Evolutionary conservation across 345 rosid species (phyloP).

Genomic region (Arabidopsis arenosa): DNA sequence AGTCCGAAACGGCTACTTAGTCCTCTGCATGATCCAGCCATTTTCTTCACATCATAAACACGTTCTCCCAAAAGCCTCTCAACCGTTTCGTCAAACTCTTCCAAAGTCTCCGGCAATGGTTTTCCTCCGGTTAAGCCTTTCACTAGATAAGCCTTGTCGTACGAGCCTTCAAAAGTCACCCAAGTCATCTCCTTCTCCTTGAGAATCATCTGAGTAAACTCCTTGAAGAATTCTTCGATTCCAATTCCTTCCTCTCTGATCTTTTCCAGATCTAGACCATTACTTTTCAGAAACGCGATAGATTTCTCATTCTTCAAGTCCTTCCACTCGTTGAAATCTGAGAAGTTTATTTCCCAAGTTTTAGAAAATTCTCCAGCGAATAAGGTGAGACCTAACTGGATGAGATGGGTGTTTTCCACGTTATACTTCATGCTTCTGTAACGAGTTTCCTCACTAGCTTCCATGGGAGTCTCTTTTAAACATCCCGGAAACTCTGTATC

Average conservation of each 20-base stretch:
- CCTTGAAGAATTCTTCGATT: neutral
- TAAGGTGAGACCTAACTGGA: slow-evolving; percentile 18
- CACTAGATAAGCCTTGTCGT: slow-evolving; percentile 21
- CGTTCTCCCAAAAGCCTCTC: neutral
- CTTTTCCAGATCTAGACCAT: slow-evolving; percentile 10
- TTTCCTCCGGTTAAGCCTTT: slow-evolving; percentile 10
- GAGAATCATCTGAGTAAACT: neutral
- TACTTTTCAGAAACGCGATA: slow-evolving; percentile 8
- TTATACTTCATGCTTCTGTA: neutral
- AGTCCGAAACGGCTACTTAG: slow-evolving; percentile 7
- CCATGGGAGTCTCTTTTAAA: neutral
- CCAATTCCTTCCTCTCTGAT: slow-evolving; percentile 15
- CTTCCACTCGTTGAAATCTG: neutral
- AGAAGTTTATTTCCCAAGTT: slow-evolving; percentile 32
- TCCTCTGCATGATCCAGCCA: neutral
- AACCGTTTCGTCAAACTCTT: neutral
- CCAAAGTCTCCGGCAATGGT: neutral
- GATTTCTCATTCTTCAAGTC: slow-evolving; percentile 5
- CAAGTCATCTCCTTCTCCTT: neutral
- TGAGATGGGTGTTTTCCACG: slow-evolving; percentile 14
- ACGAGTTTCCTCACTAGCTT: neutral
- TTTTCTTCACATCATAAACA: slow-evolving; percentile 11
- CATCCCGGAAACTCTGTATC: slow-evolving; percentile 36
- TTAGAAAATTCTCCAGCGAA: neutral
- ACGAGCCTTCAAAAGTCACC: slow-evolving; percentile 19